These are phyloP conservation scores for Aspergillus fijiensis DNA, from an alignment of 2,329 filamentous ascomycete species.

Conservation along the genomic window DNA sequence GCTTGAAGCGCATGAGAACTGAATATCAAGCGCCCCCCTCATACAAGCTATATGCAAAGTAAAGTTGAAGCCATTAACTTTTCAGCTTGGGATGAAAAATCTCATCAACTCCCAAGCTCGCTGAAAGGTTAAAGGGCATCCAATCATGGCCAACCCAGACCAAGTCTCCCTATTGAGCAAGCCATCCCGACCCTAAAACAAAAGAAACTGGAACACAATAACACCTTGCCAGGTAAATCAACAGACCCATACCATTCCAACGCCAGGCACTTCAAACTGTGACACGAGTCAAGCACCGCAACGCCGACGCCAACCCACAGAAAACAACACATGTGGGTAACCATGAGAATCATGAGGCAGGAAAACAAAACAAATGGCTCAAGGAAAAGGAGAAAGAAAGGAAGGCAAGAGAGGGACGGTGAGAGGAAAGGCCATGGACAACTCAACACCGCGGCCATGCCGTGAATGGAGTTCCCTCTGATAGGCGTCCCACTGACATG, in stretches of 20 bases:
- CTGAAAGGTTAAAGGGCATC: constrained; percentile 5
- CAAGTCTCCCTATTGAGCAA: constrained; percentile 13
- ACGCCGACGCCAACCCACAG: constrained; percentile 24
- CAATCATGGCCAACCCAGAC: constrained; percentile 18
- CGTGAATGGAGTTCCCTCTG: too few relatives aligned
- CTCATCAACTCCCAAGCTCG: constrained; percentile 17
- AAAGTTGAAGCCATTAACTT: constrained; percentile 23
- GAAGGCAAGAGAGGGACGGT: background rate
- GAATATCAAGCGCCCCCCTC: constrained; percentile 21
- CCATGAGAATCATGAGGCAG: constrained; percentile 11
- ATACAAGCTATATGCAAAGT: constrained; percentile 24
- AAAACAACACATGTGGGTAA: constrained; percentile 13
- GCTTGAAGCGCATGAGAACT: constrained; percentile 15
- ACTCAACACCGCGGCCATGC: background rate
- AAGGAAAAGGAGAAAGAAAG: background rate
- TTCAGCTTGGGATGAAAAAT: constrained; percentile 17
- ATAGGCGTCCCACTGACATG: background rate
- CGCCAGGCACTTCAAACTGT: constrained; percentile 21
- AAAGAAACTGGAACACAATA: constrained; percentile 5
- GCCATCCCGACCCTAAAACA: constrained; percentile 10
- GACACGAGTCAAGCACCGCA: constrained; percentile 17
- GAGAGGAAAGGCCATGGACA: background rate
- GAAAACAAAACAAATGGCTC: background rate
- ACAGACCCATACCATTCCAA: constrained; percentile 21
- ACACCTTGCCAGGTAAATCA: constrained; percentile 24